Percentiles rank a stretch among this genome's conserved stretches.
Conservation (phyloP, 2,329 filamentous ascomycete species). For the Dactylella cylindrospora region DNA sequence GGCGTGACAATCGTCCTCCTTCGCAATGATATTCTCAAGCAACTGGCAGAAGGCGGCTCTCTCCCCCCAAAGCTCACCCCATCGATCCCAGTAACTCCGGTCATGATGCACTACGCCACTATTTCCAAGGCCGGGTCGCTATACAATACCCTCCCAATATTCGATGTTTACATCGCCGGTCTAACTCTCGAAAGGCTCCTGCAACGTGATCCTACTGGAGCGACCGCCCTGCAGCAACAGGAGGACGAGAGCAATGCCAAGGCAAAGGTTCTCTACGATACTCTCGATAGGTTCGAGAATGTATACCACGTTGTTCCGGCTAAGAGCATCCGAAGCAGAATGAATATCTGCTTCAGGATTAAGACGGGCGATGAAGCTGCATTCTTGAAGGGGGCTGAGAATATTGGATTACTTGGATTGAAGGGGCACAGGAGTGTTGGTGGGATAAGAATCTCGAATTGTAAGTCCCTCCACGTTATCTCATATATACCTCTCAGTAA, state of each 20-base stretch:
- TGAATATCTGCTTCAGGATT: slow-evolving; percentile 94
- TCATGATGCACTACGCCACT: slow-evolving; percentile 78
- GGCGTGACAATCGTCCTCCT: slow-evolving; percentile 85
- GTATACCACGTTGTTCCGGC: slow-evolving; percentile 79
- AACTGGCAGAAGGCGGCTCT: slow-evolving; percentile 67
- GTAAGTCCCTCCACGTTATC: slow-evolving; percentile 69
- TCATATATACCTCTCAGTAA: not conserved
- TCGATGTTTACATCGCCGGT: slow-evolving; percentile 89
- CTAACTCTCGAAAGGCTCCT: slow-evolving; percentile 79
- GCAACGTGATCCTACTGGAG: slow-evolving; percentile 49
- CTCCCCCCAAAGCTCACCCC: slow-evolving; percentile 64
- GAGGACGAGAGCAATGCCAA: slow-evolving; percentile 73
- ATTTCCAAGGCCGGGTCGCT: slow-evolving; percentile 91
- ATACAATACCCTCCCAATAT: slow-evolving; percentile 94
- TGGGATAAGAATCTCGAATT: slow-evolving; percentile 83
- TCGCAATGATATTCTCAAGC: slow-evolving; percentile 72
- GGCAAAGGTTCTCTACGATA: slow-evolving; percentile 72
- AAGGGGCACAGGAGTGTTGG: slow-evolving; percentile 88
- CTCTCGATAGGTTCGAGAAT: slow-evolving; percentile 70
- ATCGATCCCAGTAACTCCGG: slow-evolving; percentile 73
- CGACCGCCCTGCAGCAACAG: slow-evolving; percentile 73
- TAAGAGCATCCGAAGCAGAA: slow-evolving; percentile 73
- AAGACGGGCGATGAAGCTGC: slow-evolving; percentile 68
- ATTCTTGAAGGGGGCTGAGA: slow-evolving; percentile 73
- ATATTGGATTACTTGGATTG: slow-evolving; percentile 70